phyloP scores from a whole-genome alignment of 139 green algal genomes.

The Yamagishiella unicocca region DNA sequence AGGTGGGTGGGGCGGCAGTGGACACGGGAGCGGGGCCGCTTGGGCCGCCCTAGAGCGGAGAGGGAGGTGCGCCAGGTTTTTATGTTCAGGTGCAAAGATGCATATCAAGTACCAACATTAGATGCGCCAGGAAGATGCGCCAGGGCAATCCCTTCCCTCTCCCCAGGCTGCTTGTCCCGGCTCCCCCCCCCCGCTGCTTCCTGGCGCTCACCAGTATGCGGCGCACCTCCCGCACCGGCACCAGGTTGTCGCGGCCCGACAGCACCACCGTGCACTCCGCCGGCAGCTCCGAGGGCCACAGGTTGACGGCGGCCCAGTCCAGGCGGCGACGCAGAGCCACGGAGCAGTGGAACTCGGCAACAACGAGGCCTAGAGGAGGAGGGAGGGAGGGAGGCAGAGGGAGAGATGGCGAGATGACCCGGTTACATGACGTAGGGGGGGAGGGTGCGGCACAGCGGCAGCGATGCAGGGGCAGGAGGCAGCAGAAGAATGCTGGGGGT shows the following conservation, averaged over 20 bases:
- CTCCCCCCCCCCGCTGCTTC: background rate
- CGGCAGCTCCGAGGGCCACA: conserved; percentile 57
- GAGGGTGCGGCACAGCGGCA: too few species aligned
- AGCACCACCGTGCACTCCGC: conserved; percentile 41
- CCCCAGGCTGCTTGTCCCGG: background rate
- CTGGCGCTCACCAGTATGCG: conserved; percentile 39
- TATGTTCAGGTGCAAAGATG: too few species aligned
- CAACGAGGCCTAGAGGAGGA: conserved; percentile 46
- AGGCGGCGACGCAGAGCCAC: conserved; percentile 46
- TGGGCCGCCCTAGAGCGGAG: too few species aligned
- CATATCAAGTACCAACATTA: too few species aligned
- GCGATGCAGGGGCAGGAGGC: too few species aligned
- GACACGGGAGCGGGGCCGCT: too few species aligned
- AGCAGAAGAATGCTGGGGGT: too few species aligned
- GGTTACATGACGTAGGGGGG: too few species aligned
- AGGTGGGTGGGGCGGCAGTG: too few species aligned
- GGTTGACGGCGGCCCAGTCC: conserved; percentile 54
- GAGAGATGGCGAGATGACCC: background rate
- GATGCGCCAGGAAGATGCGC: too few species aligned
- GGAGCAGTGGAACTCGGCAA: conserved; percentile 49
- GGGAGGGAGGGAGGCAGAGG: background rate
- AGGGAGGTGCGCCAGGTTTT: too few species aligned
- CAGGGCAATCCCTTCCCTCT: background rate
- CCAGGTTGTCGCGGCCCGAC: conserved; percentile 51
- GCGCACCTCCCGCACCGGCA: conserved; percentile 45